phyloP scores from a whole-genome alignment of 1,284 basidiomycete species.

The Pyrrhoderma lamaoense region DNA sequence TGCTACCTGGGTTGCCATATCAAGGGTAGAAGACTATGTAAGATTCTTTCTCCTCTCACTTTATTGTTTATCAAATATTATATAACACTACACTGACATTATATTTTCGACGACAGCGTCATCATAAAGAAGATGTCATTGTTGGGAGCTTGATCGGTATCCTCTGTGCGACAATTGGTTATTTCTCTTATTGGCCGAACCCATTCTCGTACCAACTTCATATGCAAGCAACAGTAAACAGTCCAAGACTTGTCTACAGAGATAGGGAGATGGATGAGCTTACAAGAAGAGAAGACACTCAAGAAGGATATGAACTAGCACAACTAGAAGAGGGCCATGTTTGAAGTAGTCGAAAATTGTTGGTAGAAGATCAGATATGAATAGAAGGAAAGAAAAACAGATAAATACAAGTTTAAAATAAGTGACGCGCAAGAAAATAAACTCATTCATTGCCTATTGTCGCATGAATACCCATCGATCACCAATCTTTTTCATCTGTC shows the following conservation, averaged over 20 bases:
- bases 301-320: conserved; percentile 39
- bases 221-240: conserved; percentile 24
- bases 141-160: conserved; percentile 53
- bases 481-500: conserved; percentile 62
- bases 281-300: conserved; percentile 22
- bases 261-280: conserved; percentile 21
- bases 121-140: conserved; percentile 63
- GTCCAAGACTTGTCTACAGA: conserved; percentile 37
- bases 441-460: conserved; percentile 14
- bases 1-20: conserved; percentile 55
- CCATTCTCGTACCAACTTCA: conserved; percentile 40
- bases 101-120: conserved; percentile 34
- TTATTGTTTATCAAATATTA: not conserved
- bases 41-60: conserved; percentile 21
- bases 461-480: conserved; percentile 67
- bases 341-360: conserved; percentile 23
- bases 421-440: conserved; percentile 9
- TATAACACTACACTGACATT: not conserved
- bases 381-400: conserved; percentile 23
- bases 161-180: conserved; percentile 41
- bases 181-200: conserved; percentile 58
- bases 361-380: conserved; percentile 2
- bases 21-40: conserved; percentile 59
- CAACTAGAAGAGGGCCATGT: conserved; percentile 38
- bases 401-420: too few species aligned